Evolutionary conservation across 768 basidiomycete species (phyloP).

Genomic region (Lactarius sanguifluus): DNA sequence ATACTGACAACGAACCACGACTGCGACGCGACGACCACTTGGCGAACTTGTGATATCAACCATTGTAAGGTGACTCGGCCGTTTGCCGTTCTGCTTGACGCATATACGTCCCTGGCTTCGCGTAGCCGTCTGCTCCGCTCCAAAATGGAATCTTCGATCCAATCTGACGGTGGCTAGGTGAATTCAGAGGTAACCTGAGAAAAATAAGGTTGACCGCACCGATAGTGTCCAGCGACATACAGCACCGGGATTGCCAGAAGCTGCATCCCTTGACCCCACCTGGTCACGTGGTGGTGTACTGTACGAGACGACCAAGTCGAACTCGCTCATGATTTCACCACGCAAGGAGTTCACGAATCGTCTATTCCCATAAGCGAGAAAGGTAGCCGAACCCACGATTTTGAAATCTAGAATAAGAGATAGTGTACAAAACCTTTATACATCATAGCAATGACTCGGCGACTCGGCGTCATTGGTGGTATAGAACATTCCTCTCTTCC

Average conservation of each 20-base stretch:
- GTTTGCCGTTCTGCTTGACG: conserved; percentile 45
- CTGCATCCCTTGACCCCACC: not conserved
- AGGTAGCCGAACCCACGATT: conserved; percentile 3
- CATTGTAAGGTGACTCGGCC: conserved; percentile 53
- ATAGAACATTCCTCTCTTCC: conserved; percentile 19
- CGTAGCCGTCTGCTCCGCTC: conserved; percentile 80
- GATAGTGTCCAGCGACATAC: conserved; percentile 20
- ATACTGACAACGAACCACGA: conserved; percentile 91
- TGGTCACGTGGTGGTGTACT: conserved; percentile 12
- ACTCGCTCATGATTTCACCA: not conserved
- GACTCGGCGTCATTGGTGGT: conserved; percentile 20
- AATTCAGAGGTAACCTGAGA: not conserved
- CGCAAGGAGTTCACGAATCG: not conserved
- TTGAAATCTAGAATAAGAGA: conserved; percentile 22
- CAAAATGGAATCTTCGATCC: conserved; percentile 93
- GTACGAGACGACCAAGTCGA: not conserved
- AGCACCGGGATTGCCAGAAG: not conserved
- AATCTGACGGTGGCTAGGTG: conserved; percentile 54
- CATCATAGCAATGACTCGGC: conserved; percentile 17
- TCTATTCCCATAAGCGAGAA: not conserved
- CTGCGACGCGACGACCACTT: conserved; percentile 68
- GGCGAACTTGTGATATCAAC: conserved; percentile 62
- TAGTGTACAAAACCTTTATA: conserved; percentile 25
- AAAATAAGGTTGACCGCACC: not conserved
- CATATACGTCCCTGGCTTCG: conserved; percentile 49